These are phyloP conservation scores for Drechslera avenae DNA, from an alignment of 2,329 filamentous ascomycete genomes.

Conservation along the genomic window DNA sequence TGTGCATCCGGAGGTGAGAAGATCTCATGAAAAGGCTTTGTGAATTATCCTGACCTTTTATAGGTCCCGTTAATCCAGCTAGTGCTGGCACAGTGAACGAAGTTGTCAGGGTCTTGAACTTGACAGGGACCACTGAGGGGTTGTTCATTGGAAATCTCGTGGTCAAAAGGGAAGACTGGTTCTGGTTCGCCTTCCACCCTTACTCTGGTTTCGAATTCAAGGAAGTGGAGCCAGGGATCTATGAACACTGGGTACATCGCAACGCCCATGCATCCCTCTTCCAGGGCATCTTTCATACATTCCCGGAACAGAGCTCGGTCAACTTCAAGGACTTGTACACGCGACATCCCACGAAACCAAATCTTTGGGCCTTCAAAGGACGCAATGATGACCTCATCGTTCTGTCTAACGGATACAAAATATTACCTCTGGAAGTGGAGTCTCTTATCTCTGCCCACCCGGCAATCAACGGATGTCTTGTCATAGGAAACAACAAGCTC, in stretches of 20 bases:
- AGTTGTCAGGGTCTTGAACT: slow-evolving; percentile 23
- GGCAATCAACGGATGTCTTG: slow-evolving; percentile 34
- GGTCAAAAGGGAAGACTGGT: slow-evolving; percentile 23
- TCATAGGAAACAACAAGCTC: slow-evolving; percentile 35
- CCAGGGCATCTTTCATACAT: slow-evolving; percentile 32
- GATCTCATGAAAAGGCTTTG: too few relatives aligned
- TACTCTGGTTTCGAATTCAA: slow-evolving; percentile 31
- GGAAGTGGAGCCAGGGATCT: slow-evolving; percentile 30
- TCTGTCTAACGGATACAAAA: slow-evolving; percentile 29
- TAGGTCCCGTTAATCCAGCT: slow-evolving; percentile 27
- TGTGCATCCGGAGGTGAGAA: slow-evolving; percentile 48
- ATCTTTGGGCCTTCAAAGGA: slow-evolving; percentile 27
- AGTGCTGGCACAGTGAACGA: slow-evolving; percentile 26
- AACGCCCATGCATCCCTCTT: slow-evolving; percentile 30
- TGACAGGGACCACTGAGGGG: slow-evolving; percentile 32
- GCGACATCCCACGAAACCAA: slow-evolving; percentile 24
- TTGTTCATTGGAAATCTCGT: slow-evolving; percentile 28
- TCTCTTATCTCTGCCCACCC: slow-evolving; percentile 33
- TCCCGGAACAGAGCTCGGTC: slow-evolving; percentile 18
- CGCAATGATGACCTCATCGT: slow-evolving; percentile 29
- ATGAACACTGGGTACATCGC: slow-evolving; percentile 47
- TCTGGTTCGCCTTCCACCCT: slow-evolving; percentile 32
- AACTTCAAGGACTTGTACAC: slow-evolving; percentile 30
- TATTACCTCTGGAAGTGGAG: slow-evolving; percentile 26
- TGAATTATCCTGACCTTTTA: too few relatives aligned